These are phyloP conservation scores for Cornus florida DNA, from an alignment of 148 eudicot genomes.

Conservation along the genomic window DNA sequence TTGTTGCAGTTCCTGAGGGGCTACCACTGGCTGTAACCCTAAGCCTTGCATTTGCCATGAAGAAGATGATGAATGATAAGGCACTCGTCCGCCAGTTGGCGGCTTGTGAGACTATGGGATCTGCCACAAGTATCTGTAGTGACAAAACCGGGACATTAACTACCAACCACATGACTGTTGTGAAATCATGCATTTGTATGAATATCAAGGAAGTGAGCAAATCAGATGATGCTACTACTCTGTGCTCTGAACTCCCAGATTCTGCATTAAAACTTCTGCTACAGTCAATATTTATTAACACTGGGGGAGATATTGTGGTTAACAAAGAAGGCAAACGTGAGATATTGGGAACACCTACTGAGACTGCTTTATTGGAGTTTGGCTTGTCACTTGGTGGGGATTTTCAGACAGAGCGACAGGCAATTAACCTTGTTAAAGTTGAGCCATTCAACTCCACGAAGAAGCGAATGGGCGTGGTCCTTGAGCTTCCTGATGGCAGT, in stretches of 20 bases:
- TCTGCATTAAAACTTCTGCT: conserved; percentile 55
- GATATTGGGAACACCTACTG: conserved; percentile 92
- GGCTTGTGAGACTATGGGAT: conserved; percentile 99
- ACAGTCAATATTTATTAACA: conserved; percentile 82
- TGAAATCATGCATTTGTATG: conserved; percentile 80
- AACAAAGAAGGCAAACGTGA: conserved; percentile 68
- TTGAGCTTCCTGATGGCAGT: conserved; percentile 75
- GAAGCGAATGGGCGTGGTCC: conserved; percentile 86
- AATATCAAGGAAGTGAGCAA: conserved; percentile 51
- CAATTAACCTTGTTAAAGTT: conserved; percentile 66
- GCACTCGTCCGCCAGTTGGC: conserved; percentile 92
- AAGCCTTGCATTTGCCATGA: conserved; percentile 97
- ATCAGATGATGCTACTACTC: conserved; percentile 26
- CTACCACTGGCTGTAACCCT: conserved; percentile 90
- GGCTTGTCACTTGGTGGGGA: conserved; percentile 87
- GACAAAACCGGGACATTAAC: conserved; percentile 97
- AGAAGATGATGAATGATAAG: conserved; percentile 98
- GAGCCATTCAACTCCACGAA: conserved; percentile 95
- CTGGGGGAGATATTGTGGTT: conserved; percentile 87
- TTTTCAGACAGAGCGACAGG: conserved; percentile 61
- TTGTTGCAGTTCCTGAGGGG: conserved; percentile 98
- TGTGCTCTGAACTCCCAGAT: conserved; percentile 58
- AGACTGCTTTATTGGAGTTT: conserved; percentile 76
- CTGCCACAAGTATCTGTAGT: conserved; percentile 89
- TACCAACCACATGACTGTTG: conserved; percentile 93